Base-by-base conservation (phyloP, 106 monocot species). In the Dendrobium officinale region DNA sequence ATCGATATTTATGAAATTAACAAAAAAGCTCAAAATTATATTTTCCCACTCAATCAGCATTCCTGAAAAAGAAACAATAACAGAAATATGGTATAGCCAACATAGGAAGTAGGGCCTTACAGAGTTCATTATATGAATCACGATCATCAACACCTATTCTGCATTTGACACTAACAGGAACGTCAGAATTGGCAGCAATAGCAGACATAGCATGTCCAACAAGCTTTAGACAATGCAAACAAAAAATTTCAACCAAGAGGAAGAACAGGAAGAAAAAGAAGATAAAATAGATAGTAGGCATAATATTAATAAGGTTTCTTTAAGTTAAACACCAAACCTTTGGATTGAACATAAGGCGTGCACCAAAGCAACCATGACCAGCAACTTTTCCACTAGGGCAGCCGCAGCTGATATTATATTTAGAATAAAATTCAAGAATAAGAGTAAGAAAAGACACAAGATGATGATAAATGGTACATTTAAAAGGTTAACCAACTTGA, bases 281-380 rank as follows among this genome's bases (percentile, higher is more conserved):
- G 44, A 42, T 75, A 16, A 49, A 26, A 51, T 6, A 43, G 61
- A 61, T n/a, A 22, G 22, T 4, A 44, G 18, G 11, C 17, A 70
- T 70, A 74, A 73, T 37, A 16, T 27, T 17, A 42, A 43, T 18
- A 8, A 44, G 18, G 33, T 33, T 33, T 42, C 19, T 74, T 51
- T 15, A 37, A 70, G 17, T 33, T 33, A 70, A 70, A 73, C 2
- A 67, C 47, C 79, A 89, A 82, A 97, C 98, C 95, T 99, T 91
- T 72, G 98, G 95, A 45, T 95, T 83, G 81, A 99, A 73, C 98
- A 99, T 99, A 79, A 99, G 87, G 31, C 95, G 87, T 56, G 93
- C 98, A 74, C 98, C 98, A 88, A 99, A 99, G 84, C 98, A 99
- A 77, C 98, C 98, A 84, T 99, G 95, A 40, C 98, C 98, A 75